phyloP scores from a whole-genome alignment of 2,329 filamentous ascomycete species.

The Alternaria alternata region DNA sequence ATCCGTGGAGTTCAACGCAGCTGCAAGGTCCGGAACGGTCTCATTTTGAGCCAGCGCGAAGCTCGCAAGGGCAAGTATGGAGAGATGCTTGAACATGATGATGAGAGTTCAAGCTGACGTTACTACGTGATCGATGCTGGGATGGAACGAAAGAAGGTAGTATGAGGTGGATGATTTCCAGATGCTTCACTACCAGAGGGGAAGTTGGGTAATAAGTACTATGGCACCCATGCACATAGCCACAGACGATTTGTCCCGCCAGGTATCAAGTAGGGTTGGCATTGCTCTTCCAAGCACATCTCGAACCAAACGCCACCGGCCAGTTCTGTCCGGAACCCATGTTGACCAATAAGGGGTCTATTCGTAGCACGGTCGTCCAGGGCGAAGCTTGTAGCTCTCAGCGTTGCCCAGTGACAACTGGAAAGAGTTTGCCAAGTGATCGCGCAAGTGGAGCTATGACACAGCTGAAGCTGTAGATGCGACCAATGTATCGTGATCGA shows the following conservation, averaged over 20 bases:
- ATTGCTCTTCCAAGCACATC: slow-evolving; percentile 23
- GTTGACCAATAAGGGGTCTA: slow-evolving; percentile 24
- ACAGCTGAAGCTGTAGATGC: slow-evolving; percentile 20
- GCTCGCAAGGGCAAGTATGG: slow-evolving; percentile 47
- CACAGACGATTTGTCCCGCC: slow-evolving; percentile 7
- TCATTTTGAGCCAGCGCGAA: slow-evolving; percentile 42
- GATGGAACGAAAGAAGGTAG: not conserved
- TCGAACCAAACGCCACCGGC: slow-evolving; percentile 14
- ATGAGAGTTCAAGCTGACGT: slow-evolving; percentile 3
- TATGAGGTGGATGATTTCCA: not conserved
- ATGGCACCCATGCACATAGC: slow-evolving; percentile 5
- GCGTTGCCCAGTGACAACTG: slow-evolving; percentile 26
- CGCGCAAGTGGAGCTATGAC: slow-evolving; percentile 30
- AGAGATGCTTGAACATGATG: slow-evolving; percentile 52
- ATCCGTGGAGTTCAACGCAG: slow-evolving; percentile 27
- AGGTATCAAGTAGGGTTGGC: slow-evolving; percentile 11
- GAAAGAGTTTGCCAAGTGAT: slow-evolving; percentile 27
- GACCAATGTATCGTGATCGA: slow-evolving; percentile 22
- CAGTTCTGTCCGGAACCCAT: slow-evolving; percentile 14
- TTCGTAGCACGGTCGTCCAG: slow-evolving; percentile 23
- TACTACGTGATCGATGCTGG: not conserved
- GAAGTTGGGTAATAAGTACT: slow-evolving; percentile 29
- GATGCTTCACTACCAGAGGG: slow-evolving; percentile 19
- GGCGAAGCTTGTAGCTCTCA: slow-evolving; percentile 21
- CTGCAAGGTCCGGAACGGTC: slow-evolving; percentile 24